Evolutionary conservation across 2,329 filamentous ascomycete genomes (phyloP), one percentile per base, ranked within the genome.

Genomic region (Fusarium drepaniforme): DNA sequence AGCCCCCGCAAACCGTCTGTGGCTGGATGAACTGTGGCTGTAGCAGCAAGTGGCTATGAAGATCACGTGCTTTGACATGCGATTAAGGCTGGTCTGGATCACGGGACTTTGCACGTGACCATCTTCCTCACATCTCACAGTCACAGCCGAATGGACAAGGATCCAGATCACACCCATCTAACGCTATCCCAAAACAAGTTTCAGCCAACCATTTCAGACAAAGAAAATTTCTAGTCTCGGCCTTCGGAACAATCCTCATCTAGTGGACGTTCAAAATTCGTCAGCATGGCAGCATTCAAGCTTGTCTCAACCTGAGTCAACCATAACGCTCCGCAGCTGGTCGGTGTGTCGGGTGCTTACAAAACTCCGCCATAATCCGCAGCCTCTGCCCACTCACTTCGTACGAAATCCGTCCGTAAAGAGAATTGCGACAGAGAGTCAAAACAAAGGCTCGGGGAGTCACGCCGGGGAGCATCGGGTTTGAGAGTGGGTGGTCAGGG

Each of bases 281-380:
- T 72, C 68, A 71, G 70, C 67, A 59, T 28, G 16, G 35, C 37
- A 57, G 11, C n/a, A 13, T 12, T 11, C 56, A 38, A 59, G 28
- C 35, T 15, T 15, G 16, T 30, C 49, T 30, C 25, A 56, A 21
- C 49, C 23, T 15, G 16, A n/a, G 25, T 30, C 49, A 56, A 21
- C 49, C 23, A 59, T 25, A 16, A 40, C 37, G 21, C 21, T 59
- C 57, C 35, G 57, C 35, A 42, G 30, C 25, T 30, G 30, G 57
- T 38, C 35, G 33, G 30, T 21, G 33, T 46, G 53, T 63, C 53
- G 2, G 23, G 21, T 57, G 49, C 57, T 75, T 70, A 70, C 72
- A 64, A 49, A 75, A 75, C 66, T 49, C 72, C 72, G 72, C 72
- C 15, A 33, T 42, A n/a, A 59, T 59, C 57, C 57, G 57, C 57